Percentiles rank a stretch among this genome's conserved stretches.
These are phyloP conservation scores for Globisporangium uncinulatum DNA, from an alignment of 352 stramenopile genomes.

Conservation along the genomic window DNA sequence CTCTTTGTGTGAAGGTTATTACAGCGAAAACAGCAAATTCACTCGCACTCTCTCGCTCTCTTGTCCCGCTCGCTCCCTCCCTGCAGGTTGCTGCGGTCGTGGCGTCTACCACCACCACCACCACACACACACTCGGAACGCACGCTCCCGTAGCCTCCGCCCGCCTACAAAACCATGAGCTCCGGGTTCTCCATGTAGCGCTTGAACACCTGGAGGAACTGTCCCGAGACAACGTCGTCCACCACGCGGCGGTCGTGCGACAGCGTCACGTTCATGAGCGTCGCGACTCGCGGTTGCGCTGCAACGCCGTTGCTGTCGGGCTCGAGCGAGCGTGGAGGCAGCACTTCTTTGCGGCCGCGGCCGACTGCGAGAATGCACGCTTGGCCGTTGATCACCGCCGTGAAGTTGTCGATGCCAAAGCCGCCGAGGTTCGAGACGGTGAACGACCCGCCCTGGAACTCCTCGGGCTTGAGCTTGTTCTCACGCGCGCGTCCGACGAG, in stretches of 20 bases:
- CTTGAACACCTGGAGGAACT: slow-evolving; percentile 96
- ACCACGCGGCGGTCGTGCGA: slow-evolving; percentile 96
- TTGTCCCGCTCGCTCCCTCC: neutral
- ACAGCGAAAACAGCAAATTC: no score
- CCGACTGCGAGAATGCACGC: slow-evolving; percentile 98
- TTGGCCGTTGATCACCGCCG: slow-evolving; percentile 98
- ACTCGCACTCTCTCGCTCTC: neutral
- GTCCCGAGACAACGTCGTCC: slow-evolving; percentile 93
- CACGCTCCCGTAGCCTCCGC: neutral
- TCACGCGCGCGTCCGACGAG: slow-evolving; percentile 93
- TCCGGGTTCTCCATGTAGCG: slow-evolving; percentile 96
- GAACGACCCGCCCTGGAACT: slow-evolving; percentile 99
- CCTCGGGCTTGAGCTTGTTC: slow-evolving; percentile 97
- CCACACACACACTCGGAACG: no score
- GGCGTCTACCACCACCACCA: neutral
- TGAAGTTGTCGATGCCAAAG: slow-evolving; percentile 98
- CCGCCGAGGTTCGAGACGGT: slow-evolving; percentile 98
- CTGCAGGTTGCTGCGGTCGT: no score
- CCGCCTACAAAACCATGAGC: slow-evolving; percentile 67
- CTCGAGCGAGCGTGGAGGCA: slow-evolving; percentile 41
- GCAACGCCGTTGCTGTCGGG: slow-evolving; percentile 27
- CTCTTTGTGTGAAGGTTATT: neutral
- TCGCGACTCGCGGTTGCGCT: slow-evolving; percentile 86
- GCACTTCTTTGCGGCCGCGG: slow-evolving; percentile 86
- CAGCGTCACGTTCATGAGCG: slow-evolving; percentile 95